Conservation (phyloP, 108 stramenopile species). For the Nitzschia sp. region DNA sequence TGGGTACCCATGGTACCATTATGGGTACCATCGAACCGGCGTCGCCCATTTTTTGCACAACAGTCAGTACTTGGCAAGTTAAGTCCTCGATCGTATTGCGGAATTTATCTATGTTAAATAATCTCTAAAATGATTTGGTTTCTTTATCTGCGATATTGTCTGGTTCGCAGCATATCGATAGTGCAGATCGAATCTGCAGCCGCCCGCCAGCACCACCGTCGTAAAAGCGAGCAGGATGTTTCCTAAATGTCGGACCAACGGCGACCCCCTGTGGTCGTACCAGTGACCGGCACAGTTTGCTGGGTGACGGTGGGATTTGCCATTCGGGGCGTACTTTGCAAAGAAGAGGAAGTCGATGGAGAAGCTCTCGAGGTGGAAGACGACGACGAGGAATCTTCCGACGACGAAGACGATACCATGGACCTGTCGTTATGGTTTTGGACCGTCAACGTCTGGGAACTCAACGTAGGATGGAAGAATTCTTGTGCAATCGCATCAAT, state of each 20-base stretch:
- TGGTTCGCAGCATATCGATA: too few relatives aligned
- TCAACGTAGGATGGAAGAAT: conserved; percentile 40
- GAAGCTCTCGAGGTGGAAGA: not conserved
- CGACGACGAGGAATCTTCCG: not conserved
- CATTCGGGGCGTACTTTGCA: not conserved
- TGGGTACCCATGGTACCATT: too few relatives aligned
- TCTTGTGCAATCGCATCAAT: conserved; percentile 37
- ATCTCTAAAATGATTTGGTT: too few relatives aligned
- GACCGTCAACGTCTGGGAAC: conserved; percentile 27
- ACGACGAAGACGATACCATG: not conserved
- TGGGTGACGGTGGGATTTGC: not conserved
- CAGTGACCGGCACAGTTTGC: not conserved
- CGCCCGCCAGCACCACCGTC: too few relatives aligned
- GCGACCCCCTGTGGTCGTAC: not conserved
- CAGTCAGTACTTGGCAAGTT: too few relatives aligned
- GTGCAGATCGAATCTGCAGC: not conserved
- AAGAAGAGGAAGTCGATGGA: not conserved
- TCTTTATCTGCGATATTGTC: too few relatives aligned
- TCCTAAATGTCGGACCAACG: conserved; percentile 1
- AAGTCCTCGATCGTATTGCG: too few relatives aligned
- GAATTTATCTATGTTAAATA: too few relatives aligned
- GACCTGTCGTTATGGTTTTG: not conserved
- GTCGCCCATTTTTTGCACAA: too few relatives aligned
- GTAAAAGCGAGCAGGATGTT: too few relatives aligned
- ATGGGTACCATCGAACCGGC: too few relatives aligned